A percentile compares a stretch with the other conserved stretches of the same genome.
Evolutionary conservation across 768 basidiomycete species (phyloP).

Genomic region (Boletellus emodensis): DNA sequence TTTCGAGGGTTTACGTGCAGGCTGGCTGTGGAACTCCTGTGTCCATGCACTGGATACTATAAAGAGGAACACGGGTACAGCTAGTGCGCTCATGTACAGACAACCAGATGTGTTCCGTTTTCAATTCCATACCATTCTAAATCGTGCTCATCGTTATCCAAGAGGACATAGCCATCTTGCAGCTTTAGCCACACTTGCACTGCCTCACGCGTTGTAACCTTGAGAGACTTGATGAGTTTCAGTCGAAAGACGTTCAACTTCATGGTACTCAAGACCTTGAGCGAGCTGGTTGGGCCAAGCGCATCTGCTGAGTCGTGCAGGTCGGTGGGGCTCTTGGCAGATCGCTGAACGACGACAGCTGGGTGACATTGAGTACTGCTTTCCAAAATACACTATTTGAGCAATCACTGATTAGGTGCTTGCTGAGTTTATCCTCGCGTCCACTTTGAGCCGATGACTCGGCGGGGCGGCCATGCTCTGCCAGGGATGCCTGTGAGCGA

Average conservation of each 20-base stretch:
- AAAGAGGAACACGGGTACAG: neutral
- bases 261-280: constrained; percentile 70
- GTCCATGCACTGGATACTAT: neutral
- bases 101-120: constrained; percentile 38
- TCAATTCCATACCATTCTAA: constrained; percentile 75
- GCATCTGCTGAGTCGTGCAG: constrained; percentile 11
- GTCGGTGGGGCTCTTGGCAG: constrained; percentile 20
- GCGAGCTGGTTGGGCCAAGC: constrained; percentile 19
- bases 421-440: constrained; percentile 51
- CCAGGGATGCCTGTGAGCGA: neutral
- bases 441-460: constrained; percentile 29
- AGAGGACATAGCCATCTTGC: constrained; percentile 45
- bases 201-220: constrained; percentile 30
- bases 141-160: constrained; percentile 51
- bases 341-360: constrained; percentile 32
- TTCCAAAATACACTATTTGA: neutral
- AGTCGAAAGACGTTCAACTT: constrained; percentile 56
- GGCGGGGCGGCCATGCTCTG: constrained; percentile 59
- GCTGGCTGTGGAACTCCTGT: constrained; percentile 15
- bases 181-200: constrained; percentile 56
- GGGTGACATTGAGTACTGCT: constrained; percentile 8
- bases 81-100: constrained; percentile 15
- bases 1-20: constrained; percentile 2
- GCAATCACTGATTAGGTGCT: constrained; percentile 55
- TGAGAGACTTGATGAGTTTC: constrained; percentile 54